A percentile compares a stretch with the other conserved stretches of the same genome.
Evolutionary conservation across 2,329 filamentous ascomycete genomes (phyloP).

Genomic region (Trichoderma koningii): DNA sequence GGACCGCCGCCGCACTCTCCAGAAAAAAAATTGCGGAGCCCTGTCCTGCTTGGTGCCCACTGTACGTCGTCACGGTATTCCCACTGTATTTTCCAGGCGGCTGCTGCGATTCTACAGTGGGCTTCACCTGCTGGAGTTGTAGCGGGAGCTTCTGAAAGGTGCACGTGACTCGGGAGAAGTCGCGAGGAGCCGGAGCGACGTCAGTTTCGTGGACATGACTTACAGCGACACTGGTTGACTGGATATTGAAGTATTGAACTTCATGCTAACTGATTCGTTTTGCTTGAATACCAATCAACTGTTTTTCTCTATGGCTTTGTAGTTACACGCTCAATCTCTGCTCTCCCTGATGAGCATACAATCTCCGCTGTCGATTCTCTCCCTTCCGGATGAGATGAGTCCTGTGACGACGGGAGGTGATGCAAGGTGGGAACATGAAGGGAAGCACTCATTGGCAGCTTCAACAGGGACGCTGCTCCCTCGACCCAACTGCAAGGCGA

Average conservation of each 20-base stretch:
- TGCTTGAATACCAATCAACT: no score
- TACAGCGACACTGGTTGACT: no score
- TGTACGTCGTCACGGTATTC: background rate
- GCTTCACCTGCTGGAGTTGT: background rate
- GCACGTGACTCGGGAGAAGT: constrained; percentile 27
- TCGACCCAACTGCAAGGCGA: background rate
- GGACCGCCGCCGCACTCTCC: constrained; percentile 30
- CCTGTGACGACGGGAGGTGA: background rate
- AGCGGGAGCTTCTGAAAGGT: background rate
- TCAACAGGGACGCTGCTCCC: background rate
- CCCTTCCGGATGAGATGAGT: no score
- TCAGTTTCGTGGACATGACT: background rate
- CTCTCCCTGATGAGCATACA: no score
- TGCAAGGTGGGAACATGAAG: background rate
- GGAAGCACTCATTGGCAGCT: background rate
- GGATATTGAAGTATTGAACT: no score
- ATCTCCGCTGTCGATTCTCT: no score
- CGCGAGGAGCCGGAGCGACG: constrained; percentile 2
- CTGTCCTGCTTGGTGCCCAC: constrained; percentile 31
- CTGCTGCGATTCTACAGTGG: background rate
- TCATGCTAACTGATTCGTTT: no score
- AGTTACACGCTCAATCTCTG: no score
- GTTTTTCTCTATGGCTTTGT: no score
- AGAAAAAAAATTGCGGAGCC: no score
- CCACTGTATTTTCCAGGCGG: background rate